These are phyloP conservation scores for Cordyceps farinosa DNA, from an alignment of 2,329 filamentous ascomycete genomes.

Conservation along the genomic window DNA sequence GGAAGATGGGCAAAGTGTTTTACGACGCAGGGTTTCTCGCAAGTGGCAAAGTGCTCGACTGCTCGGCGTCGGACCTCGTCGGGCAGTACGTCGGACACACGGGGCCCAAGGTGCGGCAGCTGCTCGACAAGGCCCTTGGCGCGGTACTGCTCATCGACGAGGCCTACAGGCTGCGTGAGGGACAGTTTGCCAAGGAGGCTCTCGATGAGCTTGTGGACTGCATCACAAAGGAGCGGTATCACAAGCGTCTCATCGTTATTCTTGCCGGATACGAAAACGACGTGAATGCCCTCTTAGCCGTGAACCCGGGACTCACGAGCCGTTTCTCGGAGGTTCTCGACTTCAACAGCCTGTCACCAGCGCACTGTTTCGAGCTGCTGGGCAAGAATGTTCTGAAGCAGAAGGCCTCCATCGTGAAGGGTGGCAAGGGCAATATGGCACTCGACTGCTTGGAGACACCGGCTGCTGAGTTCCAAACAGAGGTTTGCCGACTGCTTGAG, in stretches of 20 bases:
- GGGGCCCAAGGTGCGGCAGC: slow-evolving; percentile 57
- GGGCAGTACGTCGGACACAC: slow-evolving; percentile 68
- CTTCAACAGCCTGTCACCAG: slow-evolving; percentile 46
- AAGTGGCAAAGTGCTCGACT: slow-evolving; percentile 57
- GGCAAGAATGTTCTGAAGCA: slow-evolving; percentile 36
- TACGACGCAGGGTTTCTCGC: slow-evolving; percentile 70
- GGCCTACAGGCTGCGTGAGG: slow-evolving; percentile 60
- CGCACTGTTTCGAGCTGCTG: slow-evolving; percentile 39
- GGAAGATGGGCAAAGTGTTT: slow-evolving; percentile 71
- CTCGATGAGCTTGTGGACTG: slow-evolving; percentile 52
- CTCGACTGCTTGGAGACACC: slow-evolving; percentile 27
- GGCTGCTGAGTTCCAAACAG: slow-evolving; percentile 4
- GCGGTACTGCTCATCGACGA: slow-evolving; percentile 70
- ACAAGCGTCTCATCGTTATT: slow-evolving; percentile 60
- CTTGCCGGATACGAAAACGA: slow-evolving; percentile 66
- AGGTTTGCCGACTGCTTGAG: slow-evolving; percentile 32
- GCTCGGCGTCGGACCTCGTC: slow-evolving; percentile 65
- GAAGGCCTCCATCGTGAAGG: slow-evolving; percentile 22
- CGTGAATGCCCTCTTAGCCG: slow-evolving; percentile 59
- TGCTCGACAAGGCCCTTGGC: slow-evolving; percentile 60
- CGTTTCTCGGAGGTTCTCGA: slow-evolving; percentile 61
- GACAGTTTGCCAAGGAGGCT: slow-evolving; percentile 54
- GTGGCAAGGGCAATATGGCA: slow-evolving; percentile 24
- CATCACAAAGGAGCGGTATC: slow-evolving; percentile 53
- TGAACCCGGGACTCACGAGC: slow-evolving; percentile 61